A percentile compares a stretch with the other conserved stretches of the same genome.
phyloP scores from a whole-genome alignment of 371 early-diverging fungal species.

The Rhizopus stolonifer region DNA sequence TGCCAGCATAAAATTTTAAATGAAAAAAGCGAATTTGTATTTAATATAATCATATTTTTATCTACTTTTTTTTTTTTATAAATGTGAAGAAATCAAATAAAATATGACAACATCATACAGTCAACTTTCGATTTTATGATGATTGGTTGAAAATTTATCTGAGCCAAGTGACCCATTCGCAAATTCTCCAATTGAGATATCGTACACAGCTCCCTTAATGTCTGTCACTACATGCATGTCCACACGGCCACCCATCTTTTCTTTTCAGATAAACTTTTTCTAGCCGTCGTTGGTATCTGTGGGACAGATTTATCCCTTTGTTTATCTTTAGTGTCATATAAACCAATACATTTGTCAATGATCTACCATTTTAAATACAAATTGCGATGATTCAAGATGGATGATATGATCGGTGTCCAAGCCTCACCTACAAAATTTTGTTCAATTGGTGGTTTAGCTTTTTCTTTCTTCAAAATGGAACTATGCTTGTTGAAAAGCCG shows the following conservation, averaged over 20 bases:
- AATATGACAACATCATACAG: no score
- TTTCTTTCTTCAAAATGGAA: conserved; percentile 5
- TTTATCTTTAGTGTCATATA: conserved; percentile 9
- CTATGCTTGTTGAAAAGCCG: conserved; percentile 1
- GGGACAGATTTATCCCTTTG: conserved; percentile 9
- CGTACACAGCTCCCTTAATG: conserved; percentile 7
- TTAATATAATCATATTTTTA: no score
- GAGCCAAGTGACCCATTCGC: conserved; percentile 2
- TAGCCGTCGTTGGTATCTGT: background rate
- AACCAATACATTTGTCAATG: conserved; percentile 3
- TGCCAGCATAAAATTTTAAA: no score
- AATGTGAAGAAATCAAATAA: no score
- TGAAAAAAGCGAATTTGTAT: no score
- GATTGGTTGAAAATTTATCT: conserved; percentile 6
- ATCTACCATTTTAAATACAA: conserved; percentile 4
- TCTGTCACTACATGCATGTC: conserved; percentile 9
- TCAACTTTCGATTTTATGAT: conserved; percentile 12
- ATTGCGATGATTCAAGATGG: conserved; percentile 1
- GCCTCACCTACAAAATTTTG: conserved; percentile 12
- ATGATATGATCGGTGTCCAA: conserved; percentile 9
- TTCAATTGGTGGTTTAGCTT: no score
- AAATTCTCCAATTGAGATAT: conserved; percentile 10
- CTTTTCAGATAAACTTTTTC: background rate
- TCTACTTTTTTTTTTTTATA: no score
- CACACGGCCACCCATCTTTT: conserved; percentile 4